Conservation (phyloP, 768 basidiomycete genomes). For the Panaeolus papilionaceus region DNA sequence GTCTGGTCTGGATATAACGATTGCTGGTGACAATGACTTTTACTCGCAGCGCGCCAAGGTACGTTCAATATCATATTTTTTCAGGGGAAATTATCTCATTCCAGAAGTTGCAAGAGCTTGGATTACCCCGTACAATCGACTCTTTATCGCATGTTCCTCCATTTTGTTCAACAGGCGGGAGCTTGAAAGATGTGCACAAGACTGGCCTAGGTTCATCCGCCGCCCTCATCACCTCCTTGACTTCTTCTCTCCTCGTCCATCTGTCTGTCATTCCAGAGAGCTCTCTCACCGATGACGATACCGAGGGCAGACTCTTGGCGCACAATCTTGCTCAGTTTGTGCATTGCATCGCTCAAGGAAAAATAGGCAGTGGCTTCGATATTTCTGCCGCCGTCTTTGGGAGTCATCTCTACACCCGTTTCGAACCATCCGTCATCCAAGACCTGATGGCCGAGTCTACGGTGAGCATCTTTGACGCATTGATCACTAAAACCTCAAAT, state of each 20-base stretch:
- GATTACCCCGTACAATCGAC: slow-evolving; percentile 64
- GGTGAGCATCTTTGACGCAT: slow-evolving; percentile 38
- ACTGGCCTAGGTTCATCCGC: slow-evolving; percentile 98
- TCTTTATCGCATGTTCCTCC: slow-evolving; percentile 77
- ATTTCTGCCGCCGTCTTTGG: slow-evolving; percentile 94
- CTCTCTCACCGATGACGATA: slow-evolving; percentile 50
- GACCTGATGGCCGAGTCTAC: slow-evolving; percentile 64
- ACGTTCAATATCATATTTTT: slow-evolving; percentile 27
- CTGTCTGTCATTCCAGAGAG: slow-evolving; percentile 62
- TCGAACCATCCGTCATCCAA: slow-evolving; percentile 74
- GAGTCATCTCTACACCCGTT: slow-evolving; percentile 91
- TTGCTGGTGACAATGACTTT: slow-evolving; percentile 96
- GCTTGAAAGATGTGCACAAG: slow-evolving; percentile 89
- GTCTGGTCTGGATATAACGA: slow-evolving; percentile 73
- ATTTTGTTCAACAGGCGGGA: slow-evolving; percentile 74
- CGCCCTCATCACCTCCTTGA: slow-evolving; percentile 94
- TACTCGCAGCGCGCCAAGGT: slow-evolving; percentile 94
- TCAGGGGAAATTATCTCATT: background rate
- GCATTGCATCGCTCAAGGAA: slow-evolving; percentile 97
- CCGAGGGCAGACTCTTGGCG: slow-evolving; percentile 63
- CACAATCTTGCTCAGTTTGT: slow-evolving; percentile 96
- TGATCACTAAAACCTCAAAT: slow-evolving; percentile 15
- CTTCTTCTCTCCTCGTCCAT: slow-evolving; percentile 84
- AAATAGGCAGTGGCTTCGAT: slow-evolving; percentile 98
- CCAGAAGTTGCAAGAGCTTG: slow-evolving; percentile 64